These are phyloP conservation scores for Malassezia restricta DNA, from an alignment of 1,284 basidiomycete genomes.

Conservation along the genomic window DNA sequence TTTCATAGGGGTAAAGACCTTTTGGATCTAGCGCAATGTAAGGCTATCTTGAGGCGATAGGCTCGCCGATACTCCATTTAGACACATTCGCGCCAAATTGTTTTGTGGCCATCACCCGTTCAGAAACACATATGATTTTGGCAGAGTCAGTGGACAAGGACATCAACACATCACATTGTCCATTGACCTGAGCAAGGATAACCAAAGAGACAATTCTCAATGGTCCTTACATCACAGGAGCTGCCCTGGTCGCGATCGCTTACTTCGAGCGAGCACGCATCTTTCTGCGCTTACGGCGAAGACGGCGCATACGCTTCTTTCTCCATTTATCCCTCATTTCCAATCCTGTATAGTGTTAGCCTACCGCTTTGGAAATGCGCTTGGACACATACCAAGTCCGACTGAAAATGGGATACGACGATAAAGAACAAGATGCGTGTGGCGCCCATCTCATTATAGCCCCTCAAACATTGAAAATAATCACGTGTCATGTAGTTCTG, in stretches of 20 bases:
- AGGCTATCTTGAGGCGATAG: too few relatives aligned
- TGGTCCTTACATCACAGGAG: neutral
- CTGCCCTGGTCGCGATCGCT: neutral
- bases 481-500: constrained; percentile 17
- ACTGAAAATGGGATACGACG: constrained; percentile 11
- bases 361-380: neutral
- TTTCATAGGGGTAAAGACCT: too few relatives aligned
- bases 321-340: constrained; percentile 42
- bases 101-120: too few relatives aligned
- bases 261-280: constrained; percentile 44
- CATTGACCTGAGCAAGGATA: too few relatives aligned
- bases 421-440: constrained; percentile 1
- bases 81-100: too few relatives aligned
- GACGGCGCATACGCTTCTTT: constrained; percentile 44
- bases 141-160: too few relatives aligned
- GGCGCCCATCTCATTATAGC: neutral
- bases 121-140: too few relatives aligned
- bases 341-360: constrained; percentile 6
- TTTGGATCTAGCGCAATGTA: too few relatives aligned
- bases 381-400: constrained; percentile 4
- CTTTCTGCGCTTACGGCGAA: constrained; percentile 45
- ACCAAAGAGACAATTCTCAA: too few relatives aligned
- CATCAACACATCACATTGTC: too few relatives aligned
- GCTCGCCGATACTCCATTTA: too few relatives aligned
- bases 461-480: neutral